These are phyloP conservation scores for Hypoxylon trugodes DNA, from an alignment of 495 filamentous ascomycete genomes.

Conservation along the genomic window DNA sequence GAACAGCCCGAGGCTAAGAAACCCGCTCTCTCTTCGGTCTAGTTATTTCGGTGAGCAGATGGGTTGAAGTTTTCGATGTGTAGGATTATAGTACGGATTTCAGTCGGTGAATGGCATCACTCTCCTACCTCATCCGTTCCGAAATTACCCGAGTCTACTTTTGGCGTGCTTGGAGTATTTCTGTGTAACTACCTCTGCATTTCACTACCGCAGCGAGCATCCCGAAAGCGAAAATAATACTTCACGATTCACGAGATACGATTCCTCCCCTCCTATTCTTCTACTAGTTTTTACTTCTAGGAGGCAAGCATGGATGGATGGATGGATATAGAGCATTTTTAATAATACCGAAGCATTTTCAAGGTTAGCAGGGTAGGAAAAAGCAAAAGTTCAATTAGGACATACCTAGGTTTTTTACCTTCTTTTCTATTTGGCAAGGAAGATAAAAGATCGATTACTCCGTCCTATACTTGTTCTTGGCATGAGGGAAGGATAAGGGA, in stretches of 20 bases:
- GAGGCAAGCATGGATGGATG: slow-evolving; percentile 5
- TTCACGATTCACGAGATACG: slow-evolving; percentile 11
- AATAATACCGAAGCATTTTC: slow-evolving; percentile 7
- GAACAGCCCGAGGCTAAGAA: slow-evolving; percentile 44
- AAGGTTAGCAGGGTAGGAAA: not conserved
- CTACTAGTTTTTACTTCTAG: not conserved
- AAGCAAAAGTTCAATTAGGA: not conserved
- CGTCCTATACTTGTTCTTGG: too few species aligned
- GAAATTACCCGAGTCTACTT: not conserved
- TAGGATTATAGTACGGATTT: not conserved
- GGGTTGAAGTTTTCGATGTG: not conserved
- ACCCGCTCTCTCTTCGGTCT: slow-evolving; percentile 24
- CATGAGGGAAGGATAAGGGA: not conserved
- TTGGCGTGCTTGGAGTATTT: not conserved
- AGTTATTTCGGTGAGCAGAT: not conserved
- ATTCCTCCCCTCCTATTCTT: not conserved
- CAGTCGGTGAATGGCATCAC: not conserved
- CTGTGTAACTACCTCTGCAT: not conserved
- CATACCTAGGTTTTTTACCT: too few species aligned
- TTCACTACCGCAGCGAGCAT: not conserved
- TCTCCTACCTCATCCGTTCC: not conserved
- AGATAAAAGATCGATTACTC: too few species aligned
- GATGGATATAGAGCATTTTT: not conserved
- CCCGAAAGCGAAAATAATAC: not conserved
- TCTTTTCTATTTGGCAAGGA: not conserved